Evolutionary conservation across 2,329 filamentous ascomycete genomes (phyloP), one percentile per base, ranked within the genome.

Genomic region (Mycocentrospora acerina): DNA sequence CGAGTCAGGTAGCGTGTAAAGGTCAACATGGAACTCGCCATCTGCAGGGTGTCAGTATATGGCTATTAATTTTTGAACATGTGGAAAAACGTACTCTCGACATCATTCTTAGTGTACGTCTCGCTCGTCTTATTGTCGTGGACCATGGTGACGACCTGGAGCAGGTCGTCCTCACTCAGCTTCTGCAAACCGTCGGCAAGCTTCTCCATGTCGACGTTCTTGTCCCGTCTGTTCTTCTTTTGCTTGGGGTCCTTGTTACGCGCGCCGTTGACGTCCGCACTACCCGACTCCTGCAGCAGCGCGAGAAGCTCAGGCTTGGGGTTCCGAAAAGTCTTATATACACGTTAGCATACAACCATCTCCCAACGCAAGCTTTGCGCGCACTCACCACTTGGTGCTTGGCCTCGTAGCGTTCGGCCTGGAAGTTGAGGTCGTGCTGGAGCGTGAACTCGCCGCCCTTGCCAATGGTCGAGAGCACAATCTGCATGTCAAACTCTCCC

Each of bases 401-500:
- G 37, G 82, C 81, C 65, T 96, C 90, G 69, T 98, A 98, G 47
- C 80, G 79, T 45, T 84, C 77, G 52, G 83, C 78, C 54, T 81
- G 78, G 69, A 98, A 98, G 76, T 97, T 96, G 45, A 98, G 79
- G 64, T 98, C 93, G 69, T 98, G 93, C 34, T 77, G 72, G 50
- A 98, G 77, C 11, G 80, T 76, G 60, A 89, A 81, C 61, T 95
- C 91, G 41, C 85, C 82, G 40, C 81, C 85, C 76, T 96, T 96
- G 70, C 93, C 89, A 19, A 86, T 83, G 29, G 86, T 87, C 62
- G 83, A 86, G 55, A 94, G 79, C 46, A 87, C 82, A 60, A 97
- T 93, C 32, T 76, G 78, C 83, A 98, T 91, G 66, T 97, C 93
- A 67, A 98, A 98, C 72, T 97, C 93, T 61, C 93, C 93, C 93